Evolutionary conservation across 805 yeast species (phyloP), one percentile per base, ranked within the genome.

Genomic region (Pichia phayaonensis): DNA sequence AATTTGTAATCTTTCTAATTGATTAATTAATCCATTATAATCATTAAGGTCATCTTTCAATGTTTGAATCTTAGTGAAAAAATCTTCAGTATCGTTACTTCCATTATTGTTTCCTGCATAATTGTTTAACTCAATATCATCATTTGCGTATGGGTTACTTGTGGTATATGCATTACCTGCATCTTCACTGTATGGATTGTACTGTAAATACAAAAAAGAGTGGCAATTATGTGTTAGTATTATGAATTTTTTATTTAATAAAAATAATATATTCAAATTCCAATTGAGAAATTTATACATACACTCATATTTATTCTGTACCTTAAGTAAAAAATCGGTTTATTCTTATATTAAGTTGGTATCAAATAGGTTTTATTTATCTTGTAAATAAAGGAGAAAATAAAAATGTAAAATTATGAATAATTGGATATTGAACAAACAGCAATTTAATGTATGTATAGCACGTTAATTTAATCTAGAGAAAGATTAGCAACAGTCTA

Each of bases 11-110:
- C 76, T 73, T 65, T 85, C 86, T 54, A 87, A 79, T 59, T 84
- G 74, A 58, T 81, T 81, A 55, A 88, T 79, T 55, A 84, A 71
- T 61, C 77, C 79, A 62, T 82, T 80, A 67, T 85, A 88, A 66
- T 82, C 83, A 55, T 79, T 83, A 56, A 88, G 75, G 59, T 80
- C 80, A 54, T 75, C 76, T 69, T 86, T 84, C 65, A 88, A 79
- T 55, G 73, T 74, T 61, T 83, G 83, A 53, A 86, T 80, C 60
- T 80, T 81, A 55, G 77, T 74, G 79, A 86, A 86, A 64, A 85
- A 87, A 47, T 72, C 74, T 49, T 81, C 46, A 24, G 21, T 41
- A 15, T 38, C 10, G n/a, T 12, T 38, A n/a, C 38, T 36, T 2
- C 3, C 23, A 23, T n/a, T 8, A n/a, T 41, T 42, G n/a, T 42